Base-by-base conservation (phyloP, 1,139 yeast genomes). In the Fermentozyma sake region DNA sequence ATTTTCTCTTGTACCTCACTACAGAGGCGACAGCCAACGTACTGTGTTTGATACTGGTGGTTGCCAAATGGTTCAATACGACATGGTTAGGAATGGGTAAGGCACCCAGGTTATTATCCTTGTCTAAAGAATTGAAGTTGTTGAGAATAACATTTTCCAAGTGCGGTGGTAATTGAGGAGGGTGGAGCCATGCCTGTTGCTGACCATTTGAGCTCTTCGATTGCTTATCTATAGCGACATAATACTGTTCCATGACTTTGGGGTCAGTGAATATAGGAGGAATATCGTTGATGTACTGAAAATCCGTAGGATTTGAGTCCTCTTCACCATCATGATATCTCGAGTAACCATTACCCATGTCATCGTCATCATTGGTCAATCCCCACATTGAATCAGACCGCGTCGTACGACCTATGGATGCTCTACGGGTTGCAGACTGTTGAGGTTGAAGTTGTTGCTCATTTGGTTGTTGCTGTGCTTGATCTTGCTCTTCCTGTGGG, bases 231-330 rank as follows among this genome's bases (percentile, higher is more conserved):
- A 82, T 65, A 1, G 91, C 83, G 28, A 77, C 61, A 45, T 82
- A 82, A 47, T 82, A 82, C 40, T 64, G 72, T 41, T 67, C 73
- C 72, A 67, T 67, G 12, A 66, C 72, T 42, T 65, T 64, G 5
- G 91, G 87, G 43, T 83, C 93, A 3, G 84, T 76, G 54, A 91
- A 89, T 16, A 91, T 87, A 2, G 94, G 87, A 1, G 98, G 98
- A 25, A 91, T 89, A 37, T 76, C 80, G 28, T 63, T 68, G 17
- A 79, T 76, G 51, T 78, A 83, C 35, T 72, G 66, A 26, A 43
- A 52, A 7, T 33, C 28, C 12, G 33, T 38, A 4, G 41, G 31
- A 12, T 35, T 32, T 15, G 46, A 48, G 27, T 48, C 61, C 38
- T 67, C 72, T 33, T 75, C 59, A 33, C 79, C 91, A 32, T 80